Conservation (phyloP, 768 basidiomycete species). For the Mycena indigotica region DNA sequence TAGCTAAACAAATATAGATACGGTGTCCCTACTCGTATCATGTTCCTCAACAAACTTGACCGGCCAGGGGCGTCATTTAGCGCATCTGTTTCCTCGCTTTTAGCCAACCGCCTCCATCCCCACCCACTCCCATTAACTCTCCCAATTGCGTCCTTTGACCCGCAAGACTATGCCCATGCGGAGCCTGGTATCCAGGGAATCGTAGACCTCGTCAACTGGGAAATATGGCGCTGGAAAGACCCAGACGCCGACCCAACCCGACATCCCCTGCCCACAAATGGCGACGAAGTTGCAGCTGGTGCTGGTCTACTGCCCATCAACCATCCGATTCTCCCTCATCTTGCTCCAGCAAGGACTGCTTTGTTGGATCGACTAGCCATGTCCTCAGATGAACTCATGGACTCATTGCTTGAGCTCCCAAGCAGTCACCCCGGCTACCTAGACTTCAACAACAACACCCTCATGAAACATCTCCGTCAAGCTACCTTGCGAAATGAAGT, state of each 20-base stretch:
- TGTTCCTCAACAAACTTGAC: conserved; percentile 89
- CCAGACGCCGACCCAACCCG: conserved; percentile 46
- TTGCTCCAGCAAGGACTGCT: conserved; percentile 66
- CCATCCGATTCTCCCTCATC: conserved; percentile 71
- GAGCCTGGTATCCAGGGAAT: conserved; percentile 86
- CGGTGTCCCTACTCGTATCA: conserved; percentile 72
- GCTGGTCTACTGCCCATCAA: conserved; percentile 49
- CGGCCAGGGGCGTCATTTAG: conserved; percentile 82
- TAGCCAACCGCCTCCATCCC: conserved; percentile 74
- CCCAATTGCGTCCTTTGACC: conserved; percentile 77
- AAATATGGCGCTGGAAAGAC: conserved; percentile 72
- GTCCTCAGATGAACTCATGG: conserved; percentile 82
- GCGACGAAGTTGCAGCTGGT: conserved; percentile 41
- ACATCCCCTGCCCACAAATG: conserved; percentile 53
- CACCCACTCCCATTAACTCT: conserved; percentile 70
- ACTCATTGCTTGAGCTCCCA: conserved; percentile 59
- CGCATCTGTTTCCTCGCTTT: conserved; percentile 69
- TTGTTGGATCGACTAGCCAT: conserved; percentile 80
- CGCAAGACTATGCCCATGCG: conserved; percentile 62
- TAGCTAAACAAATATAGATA: conserved; percentile 52
- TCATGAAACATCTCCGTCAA: conserved; percentile 67
- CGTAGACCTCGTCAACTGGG: conserved; percentile 83
- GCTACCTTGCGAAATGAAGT: conserved; percentile 67
- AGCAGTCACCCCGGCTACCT: conserved; percentile 67
- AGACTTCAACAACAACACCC: conserved; percentile 48